Percentiles rank a stretch among this genome's conserved stretches.
These are phyloP conservation scores for Fusarium mangiferae DNA, from an alignment of 2,329 filamentous ascomycete genomes.

Conservation along the genomic window DNA sequence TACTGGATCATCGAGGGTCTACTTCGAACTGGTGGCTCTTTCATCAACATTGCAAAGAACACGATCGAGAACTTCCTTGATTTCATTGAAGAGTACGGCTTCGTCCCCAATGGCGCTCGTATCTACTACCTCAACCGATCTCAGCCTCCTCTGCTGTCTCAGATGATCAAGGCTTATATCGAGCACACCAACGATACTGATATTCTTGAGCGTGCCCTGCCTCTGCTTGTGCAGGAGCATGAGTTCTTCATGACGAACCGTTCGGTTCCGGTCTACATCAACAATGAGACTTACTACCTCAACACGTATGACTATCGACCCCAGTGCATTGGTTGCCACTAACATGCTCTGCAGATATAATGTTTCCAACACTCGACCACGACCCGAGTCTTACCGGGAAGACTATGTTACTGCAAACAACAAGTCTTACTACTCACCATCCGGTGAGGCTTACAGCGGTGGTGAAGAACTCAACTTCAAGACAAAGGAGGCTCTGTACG, in stretches of 20 bases:
- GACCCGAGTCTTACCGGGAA: conserved; percentile 74
- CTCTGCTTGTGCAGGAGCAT: conserved; percentile 71
- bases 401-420: conserved; percentile 75
- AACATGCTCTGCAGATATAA: conserved; percentile 56
- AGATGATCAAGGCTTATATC: conserved; percentile 73
- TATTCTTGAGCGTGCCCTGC: conserved; percentile 69
- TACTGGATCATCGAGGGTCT: conserved; percentile 76
- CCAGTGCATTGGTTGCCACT: not conserved
- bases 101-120: conserved; percentile 75
- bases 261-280: conserved; percentile 61
- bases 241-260: conserved; percentile 71
- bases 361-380: conserved; percentile 72
- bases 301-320: conserved; percentile 58
- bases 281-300: conserved; percentile 62
- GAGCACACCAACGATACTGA: conserved; percentile 72
- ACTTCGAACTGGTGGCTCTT: conserved; percentile 71
- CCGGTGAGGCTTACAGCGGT: conserved; percentile 68
- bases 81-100: conserved; percentile 71
- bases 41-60: conserved; percentile 71
- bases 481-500: conserved; percentile 64
- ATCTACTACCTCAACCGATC: conserved; percentile 75
- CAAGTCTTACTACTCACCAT: conserved; percentile 67
- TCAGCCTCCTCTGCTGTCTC: conserved; percentile 72
- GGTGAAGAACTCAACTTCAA: conserved; percentile 60
- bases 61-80: conserved; percentile 78